Conservation (phyloP, 208 protist species). For the Entamoeba invadens region DNA sequence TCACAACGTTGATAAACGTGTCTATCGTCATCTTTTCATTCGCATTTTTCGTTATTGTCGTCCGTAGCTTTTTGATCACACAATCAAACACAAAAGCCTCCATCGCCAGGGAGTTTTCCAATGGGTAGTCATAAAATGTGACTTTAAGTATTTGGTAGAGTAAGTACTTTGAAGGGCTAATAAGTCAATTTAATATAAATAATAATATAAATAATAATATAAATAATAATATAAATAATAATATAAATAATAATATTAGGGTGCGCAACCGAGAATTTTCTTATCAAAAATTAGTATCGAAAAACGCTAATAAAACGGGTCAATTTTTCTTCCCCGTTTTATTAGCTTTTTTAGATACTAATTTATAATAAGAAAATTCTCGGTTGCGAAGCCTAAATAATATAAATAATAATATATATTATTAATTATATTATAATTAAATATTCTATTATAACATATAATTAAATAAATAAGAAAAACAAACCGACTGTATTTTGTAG, state of each 20-base stretch:
- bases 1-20: neutral
- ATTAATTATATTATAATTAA: neutral
- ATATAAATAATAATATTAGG: too few relatives aligned
- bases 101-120: neutral
- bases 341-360: too few relatives aligned
- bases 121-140: neutral
- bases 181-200: too few relatives aligned
- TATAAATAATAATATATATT: too few relatives aligned
- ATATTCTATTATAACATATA: neutral
- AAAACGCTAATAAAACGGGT: too few relatives aligned
- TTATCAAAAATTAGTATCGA: too few relatives aligned
- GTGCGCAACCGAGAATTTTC: too few relatives aligned
- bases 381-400: too few relatives aligned
- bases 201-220: too few relatives aligned
- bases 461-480: neutral
- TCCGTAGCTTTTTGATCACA: neutral
- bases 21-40: neutral
- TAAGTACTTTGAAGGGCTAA: neutral
- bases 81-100: neutral
- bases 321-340: too few relatives aligned
- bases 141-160: neutral
- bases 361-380: too few relatives aligned
- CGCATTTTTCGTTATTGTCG: neutral
- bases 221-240: too few relatives aligned
- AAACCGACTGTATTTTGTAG: neutral